Evolutionary conservation across 768 basidiomycete genomes (phyloP).

Genomic region (Mycena latifolia): DNA sequence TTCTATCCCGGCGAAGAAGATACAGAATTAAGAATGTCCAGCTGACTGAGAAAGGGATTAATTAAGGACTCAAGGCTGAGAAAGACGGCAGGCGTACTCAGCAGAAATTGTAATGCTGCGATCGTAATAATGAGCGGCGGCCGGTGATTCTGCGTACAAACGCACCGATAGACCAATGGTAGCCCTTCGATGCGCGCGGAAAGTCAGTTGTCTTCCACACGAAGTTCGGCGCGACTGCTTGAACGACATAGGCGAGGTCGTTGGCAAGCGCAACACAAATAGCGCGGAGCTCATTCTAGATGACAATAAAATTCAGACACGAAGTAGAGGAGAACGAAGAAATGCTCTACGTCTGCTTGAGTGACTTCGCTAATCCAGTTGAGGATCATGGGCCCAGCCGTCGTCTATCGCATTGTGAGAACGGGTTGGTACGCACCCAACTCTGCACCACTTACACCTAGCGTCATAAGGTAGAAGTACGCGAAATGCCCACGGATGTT

Average conservation of each 20-base stretch:
- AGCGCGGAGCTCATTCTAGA: constrained; percentile 35
- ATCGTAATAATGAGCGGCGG: not conserved
- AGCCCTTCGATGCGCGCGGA: constrained; percentile 35
- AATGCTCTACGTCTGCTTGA: constrained; percentile 20
- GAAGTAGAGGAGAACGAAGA: not conserved
- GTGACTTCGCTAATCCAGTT: constrained; percentile 39
- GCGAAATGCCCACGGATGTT: constrained; percentile 36
- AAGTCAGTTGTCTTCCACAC: constrained; percentile 36
- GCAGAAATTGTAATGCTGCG: constrained; percentile 25
- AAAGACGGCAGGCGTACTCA: constrained; percentile 9
- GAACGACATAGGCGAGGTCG: constrained; percentile 36
- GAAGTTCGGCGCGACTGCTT: constrained; percentile 39
- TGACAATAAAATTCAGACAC: not conserved
- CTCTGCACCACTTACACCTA: constrained; percentile 29
- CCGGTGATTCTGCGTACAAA: not conserved
- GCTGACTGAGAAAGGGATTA: constrained; percentile 17
- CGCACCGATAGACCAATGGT: constrained; percentile 35
- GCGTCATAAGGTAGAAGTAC: constrained; percentile 34
- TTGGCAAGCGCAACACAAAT: constrained; percentile 36
- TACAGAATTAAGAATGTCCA: constrained; percentile 27
- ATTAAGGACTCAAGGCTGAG: not conserved
- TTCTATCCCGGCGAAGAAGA: constrained; percentile 29
- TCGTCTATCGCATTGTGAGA: constrained; percentile 20
- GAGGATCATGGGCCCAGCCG: constrained; percentile 35
- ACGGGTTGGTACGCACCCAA: not conserved